Evolutionary conservation across 164 flowering plant species (phyloP), one percentile per base, ranked within the genome.

Genomic region (Cinnamomum micranthum): DNA sequence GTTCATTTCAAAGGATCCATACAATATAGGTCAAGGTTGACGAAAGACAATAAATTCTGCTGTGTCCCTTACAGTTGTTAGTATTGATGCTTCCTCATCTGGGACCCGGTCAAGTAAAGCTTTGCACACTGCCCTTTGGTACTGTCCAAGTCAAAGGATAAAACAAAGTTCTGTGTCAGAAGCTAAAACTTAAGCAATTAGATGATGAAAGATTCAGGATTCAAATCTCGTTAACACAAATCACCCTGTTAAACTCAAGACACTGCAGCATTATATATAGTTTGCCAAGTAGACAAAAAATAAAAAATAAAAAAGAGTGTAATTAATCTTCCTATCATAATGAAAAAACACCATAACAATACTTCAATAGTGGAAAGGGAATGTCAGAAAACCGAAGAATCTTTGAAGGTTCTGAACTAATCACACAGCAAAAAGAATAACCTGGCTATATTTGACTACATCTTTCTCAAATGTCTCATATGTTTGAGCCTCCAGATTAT

Each of bases 391-490:
- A 64, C 27, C 4, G 2, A 64, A 25, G 12, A 23, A 64, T 11
- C n/a, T 20, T 60, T 60, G 64, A 60, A 23, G 28, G 15, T 25
- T 13, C 1, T 12, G 15, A 23, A 64, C 28, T 24, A 64, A 22
- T 64, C n/a, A 15, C n/a, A 19, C 4, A 6, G 2, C n/a, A 55
- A 15, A 55, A 55, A 58, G n/a, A 33, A 64, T 15, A 78, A 95
- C 99, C 93, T 96, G 99, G 55, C 84, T 80, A 81, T 96, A 96
- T 81, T 96, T 96, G 59, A 87, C 83, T 15, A 87, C 81, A 80
- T 96, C 99, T 80, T 90, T 96, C 87, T 96, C 99, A 83, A 96
- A 96, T 65, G 95, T 96, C 83, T 96, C 99, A 73, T 96, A 96
- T 12, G 99, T 96, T 82, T 96, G 99, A 72, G 99, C 98, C 84